Percentiles rank a stretch among this genome's conserved stretches.
These are phyloP conservation scores for Ogataea siamensis DNA, from an alignment of 805 yeast genomes.

Conservation along the genomic window DNA sequence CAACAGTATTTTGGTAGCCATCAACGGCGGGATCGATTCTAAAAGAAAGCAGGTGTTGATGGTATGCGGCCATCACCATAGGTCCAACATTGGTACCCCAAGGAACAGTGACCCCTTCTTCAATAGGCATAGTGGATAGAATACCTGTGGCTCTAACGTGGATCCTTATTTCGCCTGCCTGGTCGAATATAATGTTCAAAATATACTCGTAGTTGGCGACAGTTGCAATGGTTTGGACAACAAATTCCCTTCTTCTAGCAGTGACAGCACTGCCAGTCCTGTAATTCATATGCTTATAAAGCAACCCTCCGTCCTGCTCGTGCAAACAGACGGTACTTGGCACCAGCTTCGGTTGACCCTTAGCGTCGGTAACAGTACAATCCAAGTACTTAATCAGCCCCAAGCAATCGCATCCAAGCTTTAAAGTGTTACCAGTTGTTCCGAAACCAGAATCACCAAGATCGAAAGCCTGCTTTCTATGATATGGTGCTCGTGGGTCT, in stretches of 20 bases:
- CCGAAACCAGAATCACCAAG: slow-evolving; percentile 87
- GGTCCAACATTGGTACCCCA: slow-evolving; percentile 80
- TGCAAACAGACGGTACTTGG: slow-evolving; percentile 79
- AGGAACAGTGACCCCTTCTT: slow-evolving; percentile 62
- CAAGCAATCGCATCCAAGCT: slow-evolving; percentile 78
- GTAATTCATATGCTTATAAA: slow-evolving; percentile 79
- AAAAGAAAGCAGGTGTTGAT: slow-evolving; percentile 76
- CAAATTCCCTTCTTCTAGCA: slow-evolving; percentile 76
- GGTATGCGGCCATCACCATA: slow-evolving; percentile 79
- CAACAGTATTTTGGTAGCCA: slow-evolving; percentile 75
- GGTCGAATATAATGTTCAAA: slow-evolving; percentile 68
- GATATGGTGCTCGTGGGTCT: slow-evolving; percentile 80
- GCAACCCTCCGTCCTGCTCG: slow-evolving; percentile 73
- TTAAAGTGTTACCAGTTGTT: slow-evolving; percentile 62
- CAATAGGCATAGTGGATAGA: slow-evolving; percentile 80
- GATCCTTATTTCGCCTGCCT: slow-evolving; percentile 73
- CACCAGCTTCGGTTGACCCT: slow-evolving; percentile 60
- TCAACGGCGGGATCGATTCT: slow-evolving; percentile 82
- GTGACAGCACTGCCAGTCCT: slow-evolving; percentile 68
- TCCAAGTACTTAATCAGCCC: slow-evolving; percentile 77
- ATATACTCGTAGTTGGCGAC: slow-evolving; percentile 84
- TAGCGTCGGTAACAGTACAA: slow-evolving; percentile 49
- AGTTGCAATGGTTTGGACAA: slow-evolving; percentile 78
- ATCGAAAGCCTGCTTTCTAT: slow-evolving; percentile 85
- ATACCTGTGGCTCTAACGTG: slow-evolving; percentile 87